phyloP scores from a whole-genome alignment of 768 basidiomycete species.

The Mycena rosella region DNA sequence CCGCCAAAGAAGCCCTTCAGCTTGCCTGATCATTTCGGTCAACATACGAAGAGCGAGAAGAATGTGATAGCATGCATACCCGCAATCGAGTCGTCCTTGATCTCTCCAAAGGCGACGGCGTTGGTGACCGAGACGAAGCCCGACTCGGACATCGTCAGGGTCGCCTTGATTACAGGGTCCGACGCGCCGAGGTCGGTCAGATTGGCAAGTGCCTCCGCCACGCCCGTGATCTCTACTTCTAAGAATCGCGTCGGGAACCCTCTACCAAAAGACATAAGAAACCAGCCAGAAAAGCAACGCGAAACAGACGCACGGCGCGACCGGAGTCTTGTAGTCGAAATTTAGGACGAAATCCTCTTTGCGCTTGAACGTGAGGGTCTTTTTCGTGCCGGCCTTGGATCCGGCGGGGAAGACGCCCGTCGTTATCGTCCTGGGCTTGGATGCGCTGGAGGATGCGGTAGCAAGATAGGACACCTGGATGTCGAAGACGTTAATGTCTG shows the following conservation, averaged over 20 bases:
- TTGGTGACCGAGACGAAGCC: constrained; percentile 87
- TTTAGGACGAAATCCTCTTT: constrained; percentile 86
- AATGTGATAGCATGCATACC: constrained; percentile 60
- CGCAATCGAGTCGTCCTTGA: constrained; percentile 83
- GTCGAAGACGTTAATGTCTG: constrained; percentile 80
- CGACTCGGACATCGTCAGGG: constrained; percentile 85
- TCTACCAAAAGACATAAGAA: constrained; percentile 48
- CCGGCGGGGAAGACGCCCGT: constrained; percentile 83
- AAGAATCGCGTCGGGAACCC: constrained; percentile 82
- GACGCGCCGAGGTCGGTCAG: constrained; percentile 84
- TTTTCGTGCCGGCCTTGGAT: constrained; percentile 83
- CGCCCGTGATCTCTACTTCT: constrained; percentile 78
- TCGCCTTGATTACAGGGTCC: constrained; percentile 90
- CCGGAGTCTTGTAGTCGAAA: constrained; percentile 78
- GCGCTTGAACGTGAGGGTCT: constrained; percentile 88
- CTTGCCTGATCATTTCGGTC: constrained; percentile 65
- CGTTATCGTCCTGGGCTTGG: constrained; percentile 75
- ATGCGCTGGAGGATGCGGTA: constrained; percentile 50
- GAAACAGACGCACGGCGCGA: constrained; percentile 68
- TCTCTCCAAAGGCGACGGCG: constrained; percentile 83
- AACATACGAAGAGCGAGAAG: constrained; percentile 20
- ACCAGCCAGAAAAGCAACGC: not conserved
- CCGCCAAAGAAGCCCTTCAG: constrained; percentile 90
- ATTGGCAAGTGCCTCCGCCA: constrained; percentile 83
- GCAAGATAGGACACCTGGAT: constrained; percentile 85